Base-by-base conservation (phyloP, 108 stramenopile species). In the Phaeodactylum tricornutum region DNA sequence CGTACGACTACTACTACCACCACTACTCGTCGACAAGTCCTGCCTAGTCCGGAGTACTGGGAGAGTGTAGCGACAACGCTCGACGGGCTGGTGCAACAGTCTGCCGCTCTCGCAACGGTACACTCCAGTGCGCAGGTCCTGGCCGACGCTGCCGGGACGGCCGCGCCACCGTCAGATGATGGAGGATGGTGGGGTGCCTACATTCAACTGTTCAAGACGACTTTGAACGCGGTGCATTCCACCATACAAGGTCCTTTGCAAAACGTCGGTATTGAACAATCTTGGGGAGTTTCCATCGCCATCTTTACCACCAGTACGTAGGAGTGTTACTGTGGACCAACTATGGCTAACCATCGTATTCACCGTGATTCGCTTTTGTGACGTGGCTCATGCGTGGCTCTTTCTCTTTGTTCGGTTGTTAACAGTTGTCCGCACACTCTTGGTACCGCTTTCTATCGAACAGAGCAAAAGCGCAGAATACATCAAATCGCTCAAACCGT, bases 401-500 rank as follows among this genome's bases (percentile, higher is more conserved):
- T 51, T 53, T 25, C 47, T 28, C 67, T 23, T 28, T 16, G 34
- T 51, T 26, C 28, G 5, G 8, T 34, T 22, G 4, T 47, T 64
- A 52, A 70, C 69, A 62, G 71, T 66, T 43, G 68, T 92, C 33
- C 78, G 93, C 19, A 69, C 84, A 12, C 55, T 92, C 33, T 66
- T 94, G 29, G 52, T 92, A 53, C 95, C 95, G 22, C 71, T 96
- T 21, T 92, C 84, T 26, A 60, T 88, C 57, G 75, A 90, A 61
- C 93, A 94, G 64, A 70, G 78, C 50, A 83, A 92, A 59, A 62
- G 70, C 36, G 68, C 93, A 17, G 90, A 93, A 53, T 83, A 87
- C 57, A 80, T 84, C 75, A 94, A 96, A 62, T 80, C 79, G 6
- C 69, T 93, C 30, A 82, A 85, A 50, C 92, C 92, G 20, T 88